Base-by-base conservation (phyloP, 495 filamentous ascomycete genomes). In the Pseudotulostoma volvatum region DNA sequence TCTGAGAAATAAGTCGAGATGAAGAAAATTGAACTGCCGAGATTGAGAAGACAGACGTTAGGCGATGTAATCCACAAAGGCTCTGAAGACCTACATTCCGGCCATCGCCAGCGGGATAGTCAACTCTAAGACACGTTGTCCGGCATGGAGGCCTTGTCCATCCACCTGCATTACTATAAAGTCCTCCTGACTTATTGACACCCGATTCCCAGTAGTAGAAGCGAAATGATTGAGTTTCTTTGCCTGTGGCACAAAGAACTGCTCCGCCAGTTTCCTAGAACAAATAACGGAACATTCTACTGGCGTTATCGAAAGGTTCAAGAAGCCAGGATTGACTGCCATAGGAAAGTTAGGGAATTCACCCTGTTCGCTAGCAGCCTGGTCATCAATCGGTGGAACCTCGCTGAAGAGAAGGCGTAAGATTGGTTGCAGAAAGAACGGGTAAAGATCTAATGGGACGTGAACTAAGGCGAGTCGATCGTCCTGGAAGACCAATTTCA, bases 1-100 rank as follows among this genome's bases (percentile, higher is more conserved):
- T 97, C 90, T 9, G 83, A 84, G 54, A 93, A 95, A 56, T 97
- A 97, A 16, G 90, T 96, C 1, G 88, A 93, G 51, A 95, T 92
- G 66, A 97, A 96, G 57, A 96, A 95, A 45, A 97, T 93, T 30
- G 90, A 81, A 23, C 78, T 79, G 38, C 40, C 23, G 23, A 28
- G 23, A 5, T 28, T 11, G 11, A 28, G 23, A 28, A 28, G 23
- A 28, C 5, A 28, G 7, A 7, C 1, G n/a, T 8, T 21, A 2
- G 1, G 17, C 30, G 20, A n/a, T n/a, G 9, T 13, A 17, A 34
- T 34, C n/a, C n/a, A 4, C 5, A 8, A 36, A 36, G 13, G 23
- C 18, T 4, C 16, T 15, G 13, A 36, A 18, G 5, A 63, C 74
- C 51, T 65, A 81, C 78, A 97, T 88, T 50, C 83, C 82, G 19